A percentile compares a stretch with the other conserved stretches of the same genome.
phyloP scores from a whole-genome alignment of 75 land plant genomes.

The Chamaecyparis obtusa region DNA sequence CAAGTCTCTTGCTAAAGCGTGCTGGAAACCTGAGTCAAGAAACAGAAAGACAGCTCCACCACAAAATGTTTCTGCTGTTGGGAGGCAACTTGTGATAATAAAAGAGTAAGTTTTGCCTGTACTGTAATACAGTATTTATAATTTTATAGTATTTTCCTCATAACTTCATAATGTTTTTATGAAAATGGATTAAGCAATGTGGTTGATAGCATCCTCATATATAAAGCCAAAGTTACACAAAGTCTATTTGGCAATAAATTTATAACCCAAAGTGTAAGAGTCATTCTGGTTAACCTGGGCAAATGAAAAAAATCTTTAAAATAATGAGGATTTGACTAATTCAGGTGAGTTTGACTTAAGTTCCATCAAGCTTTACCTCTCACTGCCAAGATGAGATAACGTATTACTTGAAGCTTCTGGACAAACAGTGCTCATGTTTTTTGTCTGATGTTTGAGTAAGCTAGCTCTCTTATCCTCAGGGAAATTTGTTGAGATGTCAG shows the following conservation, averaged over 20 bases:
- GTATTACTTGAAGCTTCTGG: background rate
- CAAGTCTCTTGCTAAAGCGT: constrained; percentile 60
- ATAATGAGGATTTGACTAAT: too few relatives aligned
- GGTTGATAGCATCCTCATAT: background rate
- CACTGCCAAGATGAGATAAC: background rate
- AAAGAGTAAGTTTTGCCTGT: constrained; percentile 1
- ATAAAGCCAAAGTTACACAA: background rate
- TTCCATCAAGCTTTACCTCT: background rate
- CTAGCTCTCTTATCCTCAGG: background rate
- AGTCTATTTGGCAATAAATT: background rate
- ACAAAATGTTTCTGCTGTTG: background rate
- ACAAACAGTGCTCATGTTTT: background rate
- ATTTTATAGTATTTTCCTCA: background rate
- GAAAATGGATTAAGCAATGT: background rate
- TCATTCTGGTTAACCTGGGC: background rate
- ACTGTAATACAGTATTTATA: background rate
- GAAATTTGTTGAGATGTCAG: background rate
- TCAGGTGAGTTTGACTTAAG: too few relatives aligned
- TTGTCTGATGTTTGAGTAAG: background rate
- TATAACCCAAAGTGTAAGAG: background rate
- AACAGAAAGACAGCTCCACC: background rate
- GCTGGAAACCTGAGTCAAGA: constrained; percentile 68
- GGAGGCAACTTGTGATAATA: background rate
- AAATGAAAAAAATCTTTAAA: too few relatives aligned
- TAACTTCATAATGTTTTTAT: background rate